phyloP scores from a whole-genome alignment of 306 rosid genomes.

The Cicer chorassanicum region DNA sequence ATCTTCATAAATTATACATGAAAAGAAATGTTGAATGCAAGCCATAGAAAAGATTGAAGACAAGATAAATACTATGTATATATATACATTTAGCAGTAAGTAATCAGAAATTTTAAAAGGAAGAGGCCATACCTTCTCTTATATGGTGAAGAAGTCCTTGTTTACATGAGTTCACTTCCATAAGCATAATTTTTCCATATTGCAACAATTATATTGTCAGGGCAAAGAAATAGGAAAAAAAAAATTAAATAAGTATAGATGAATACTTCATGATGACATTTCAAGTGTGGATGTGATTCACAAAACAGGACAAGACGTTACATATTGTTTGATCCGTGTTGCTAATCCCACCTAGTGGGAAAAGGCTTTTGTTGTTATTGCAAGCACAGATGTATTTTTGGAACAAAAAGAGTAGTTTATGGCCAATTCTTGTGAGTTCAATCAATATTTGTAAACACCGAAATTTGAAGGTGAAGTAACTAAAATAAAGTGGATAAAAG shows the following conservation, averaged over 20 bases:
- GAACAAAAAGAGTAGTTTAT: constrained; percentile 4
- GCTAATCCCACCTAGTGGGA: background rate
- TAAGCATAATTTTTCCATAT: constrained; percentile 44
- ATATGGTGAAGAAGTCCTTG: constrained; percentile 65
- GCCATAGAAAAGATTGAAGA: constrained; percentile 5
- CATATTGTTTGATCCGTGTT: background rate
- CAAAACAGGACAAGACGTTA: background rate
- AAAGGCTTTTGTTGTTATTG: background rate
- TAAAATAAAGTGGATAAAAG: background rate
- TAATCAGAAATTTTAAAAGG: constrained; percentile 24
- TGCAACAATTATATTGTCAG: constrained; percentile 41
- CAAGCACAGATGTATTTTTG: background rate
- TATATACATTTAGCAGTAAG: background rate
- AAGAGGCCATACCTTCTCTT: constrained; percentile 55
- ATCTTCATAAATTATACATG: constrained; percentile 6
- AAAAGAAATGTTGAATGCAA: constrained; percentile 2
- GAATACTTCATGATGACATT: background rate
- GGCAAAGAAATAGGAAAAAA: constrained; percentile 34
- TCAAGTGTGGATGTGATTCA: constrained; percentile 3
- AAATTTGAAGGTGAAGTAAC: constrained; percentile 9
- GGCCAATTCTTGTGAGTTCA: constrained; percentile 10
- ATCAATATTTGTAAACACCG: constrained; percentile 14
- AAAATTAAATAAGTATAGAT: background rate
- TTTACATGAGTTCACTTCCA: constrained; percentile 73
- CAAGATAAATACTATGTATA: background rate